These are phyloP conservation scores for Jatropha curcas DNA, from an alignment of 345 rosid genomes.

Conservation along the genomic window DNA sequence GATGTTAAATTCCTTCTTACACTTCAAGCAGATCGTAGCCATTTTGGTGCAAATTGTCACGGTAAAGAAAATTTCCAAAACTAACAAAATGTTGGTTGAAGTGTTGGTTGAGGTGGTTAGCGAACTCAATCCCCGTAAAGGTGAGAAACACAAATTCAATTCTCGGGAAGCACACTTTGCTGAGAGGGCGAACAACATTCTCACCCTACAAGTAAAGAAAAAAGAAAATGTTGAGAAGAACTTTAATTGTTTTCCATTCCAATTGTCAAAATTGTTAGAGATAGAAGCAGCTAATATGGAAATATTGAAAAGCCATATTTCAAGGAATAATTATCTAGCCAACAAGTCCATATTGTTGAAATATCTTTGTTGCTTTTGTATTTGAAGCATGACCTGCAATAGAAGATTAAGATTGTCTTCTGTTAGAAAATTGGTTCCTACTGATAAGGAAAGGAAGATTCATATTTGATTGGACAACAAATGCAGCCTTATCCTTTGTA, in stretches of 20 bases:
- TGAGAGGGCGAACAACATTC: no score
- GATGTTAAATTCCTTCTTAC: slow-evolving; percentile 20
- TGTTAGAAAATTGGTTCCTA: not conserved
- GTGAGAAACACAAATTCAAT: no score
- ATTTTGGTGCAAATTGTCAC: not conserved
- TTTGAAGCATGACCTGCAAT: not conserved
- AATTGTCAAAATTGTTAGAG: not conserved
- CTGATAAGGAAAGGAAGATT: not conserved
- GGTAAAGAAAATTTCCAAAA: not conserved
- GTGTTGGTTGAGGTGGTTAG: no score
- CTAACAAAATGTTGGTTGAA: not conserved
- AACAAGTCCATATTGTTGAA: not conserved
- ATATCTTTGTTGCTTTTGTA: not conserved
- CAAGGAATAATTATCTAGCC: not conserved
- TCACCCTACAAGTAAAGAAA: no score
- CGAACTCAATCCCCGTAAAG: no score
- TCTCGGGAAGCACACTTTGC: no score
- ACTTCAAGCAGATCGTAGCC: slow-evolving; percentile 24
- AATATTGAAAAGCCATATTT: not conserved
- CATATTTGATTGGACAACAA: not conserved
- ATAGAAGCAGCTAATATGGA: not conserved
- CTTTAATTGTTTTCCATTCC: not conserved
- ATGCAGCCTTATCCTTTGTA: not conserved
- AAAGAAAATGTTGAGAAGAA: no score
- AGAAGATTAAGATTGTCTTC: not conserved